phyloP scores from a whole-genome alignment of 1,139 yeast species.

The Yamadazyma triangularis region DNA sequence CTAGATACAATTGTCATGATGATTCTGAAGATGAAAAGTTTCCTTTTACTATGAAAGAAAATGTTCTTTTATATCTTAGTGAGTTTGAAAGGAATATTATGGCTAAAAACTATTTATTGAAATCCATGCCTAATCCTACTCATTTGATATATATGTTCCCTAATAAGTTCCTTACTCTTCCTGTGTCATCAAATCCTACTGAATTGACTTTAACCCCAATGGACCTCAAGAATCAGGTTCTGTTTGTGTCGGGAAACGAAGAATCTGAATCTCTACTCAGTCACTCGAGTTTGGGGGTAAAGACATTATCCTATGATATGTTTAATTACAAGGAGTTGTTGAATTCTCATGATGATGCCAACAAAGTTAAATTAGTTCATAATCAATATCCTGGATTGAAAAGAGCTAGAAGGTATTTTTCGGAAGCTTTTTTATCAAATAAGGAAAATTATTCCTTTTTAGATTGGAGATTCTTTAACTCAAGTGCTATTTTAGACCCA shows the following conservation, averaged over 20 bases:
- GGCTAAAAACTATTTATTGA: conserved; percentile 9
- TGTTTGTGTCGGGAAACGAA: conserved; percentile 1
- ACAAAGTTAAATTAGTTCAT: conserved; percentile 6
- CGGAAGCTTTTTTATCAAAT: conserved; percentile 41
- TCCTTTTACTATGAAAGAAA: conserved; percentile 10
- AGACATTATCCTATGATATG: conserved; percentile 6
- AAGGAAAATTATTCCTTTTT: conserved; percentile 23
- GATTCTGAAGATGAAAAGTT: conserved; percentile 9
- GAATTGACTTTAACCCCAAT: background rate
- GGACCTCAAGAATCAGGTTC: conserved; percentile 4
- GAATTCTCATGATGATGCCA: conserved; percentile 4
- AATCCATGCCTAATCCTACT: conserved; percentile 11
- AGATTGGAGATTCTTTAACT: conserved; percentile 45
- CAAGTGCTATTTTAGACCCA: conserved; percentile 10
- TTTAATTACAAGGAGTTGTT: conserved; percentile 6
- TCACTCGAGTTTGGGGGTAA: too few species aligned
- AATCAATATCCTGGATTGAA: conserved; percentile 8
- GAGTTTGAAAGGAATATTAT: conserved; percentile 8
- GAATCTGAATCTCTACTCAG: too few species aligned
- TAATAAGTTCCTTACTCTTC: conserved; percentile 8
- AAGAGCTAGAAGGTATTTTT: conserved; percentile 39
- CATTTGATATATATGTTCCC: conserved; percentile 11
- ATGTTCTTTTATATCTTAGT: conserved; percentile 9
- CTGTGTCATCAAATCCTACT: conserved; percentile 7
- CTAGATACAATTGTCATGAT: conserved; percentile 11